A percentile compares a stretch with the other conserved stretches of the same genome.
Conservation (phyloP, 2,329 filamentous ascomycete genomes). For the Hypoxylon sp. region DNA sequence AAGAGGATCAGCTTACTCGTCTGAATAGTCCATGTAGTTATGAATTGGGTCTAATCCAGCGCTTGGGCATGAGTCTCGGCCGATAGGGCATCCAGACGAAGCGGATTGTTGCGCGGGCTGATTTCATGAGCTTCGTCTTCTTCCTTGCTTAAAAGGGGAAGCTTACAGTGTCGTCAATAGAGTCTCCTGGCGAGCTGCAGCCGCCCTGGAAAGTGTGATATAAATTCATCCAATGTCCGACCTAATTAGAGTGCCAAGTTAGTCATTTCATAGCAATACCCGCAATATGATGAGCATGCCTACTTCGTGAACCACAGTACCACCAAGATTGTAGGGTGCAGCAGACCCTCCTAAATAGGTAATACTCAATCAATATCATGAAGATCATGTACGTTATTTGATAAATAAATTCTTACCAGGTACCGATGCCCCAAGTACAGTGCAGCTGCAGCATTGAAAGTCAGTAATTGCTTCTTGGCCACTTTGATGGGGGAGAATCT, state of each 20-base stretch:
- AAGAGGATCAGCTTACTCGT: constrained; percentile 54
- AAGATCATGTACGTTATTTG: too few species aligned
- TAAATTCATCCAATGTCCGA: constrained; percentile 59
- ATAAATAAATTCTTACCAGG: constrained; percentile 50
- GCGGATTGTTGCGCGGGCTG: constrained; percentile 54
- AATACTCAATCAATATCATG: too few species aligned
- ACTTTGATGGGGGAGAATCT: too few species aligned
- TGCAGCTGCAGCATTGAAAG: too few species aligned
- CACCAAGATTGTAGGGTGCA: constrained; percentile 52
- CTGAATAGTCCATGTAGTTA: constrained; percentile 57
- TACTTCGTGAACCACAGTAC: constrained; percentile 56
- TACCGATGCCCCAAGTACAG: constrained; percentile 46
- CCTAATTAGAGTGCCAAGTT: constrained; percentile 23
- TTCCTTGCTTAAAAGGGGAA: too few species aligned
- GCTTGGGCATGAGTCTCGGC: constrained; percentile 53
- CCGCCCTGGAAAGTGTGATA: constrained; percentile 60
- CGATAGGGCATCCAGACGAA: constrained; percentile 55
- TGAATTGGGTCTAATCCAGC: constrained; percentile 53
- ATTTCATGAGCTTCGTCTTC: too few species aligned
- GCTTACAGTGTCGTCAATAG: constrained; percentile 55
- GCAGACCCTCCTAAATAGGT: too few species aligned
- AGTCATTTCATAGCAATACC: not conserved
- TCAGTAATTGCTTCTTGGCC: too few species aligned
- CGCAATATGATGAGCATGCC: constrained; percentile 1
- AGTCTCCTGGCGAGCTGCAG: constrained; percentile 57